These are phyloP conservation scores for Boletellus sp. DNA, from an alignment of 768 basidiomycete species.

Conservation along the genomic window DNA sequence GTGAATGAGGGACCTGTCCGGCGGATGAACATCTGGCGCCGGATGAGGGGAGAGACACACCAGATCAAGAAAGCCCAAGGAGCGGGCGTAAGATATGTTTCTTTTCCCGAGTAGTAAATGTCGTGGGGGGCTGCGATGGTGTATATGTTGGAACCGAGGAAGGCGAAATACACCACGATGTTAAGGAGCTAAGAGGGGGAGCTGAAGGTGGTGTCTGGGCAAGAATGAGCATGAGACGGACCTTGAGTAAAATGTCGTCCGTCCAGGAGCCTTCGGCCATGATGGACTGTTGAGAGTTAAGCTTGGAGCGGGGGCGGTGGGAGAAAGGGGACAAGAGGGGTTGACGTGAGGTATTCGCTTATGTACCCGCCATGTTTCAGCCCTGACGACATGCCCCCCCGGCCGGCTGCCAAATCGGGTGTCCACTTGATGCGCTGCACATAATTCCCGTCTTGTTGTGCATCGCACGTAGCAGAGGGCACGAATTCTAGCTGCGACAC, in stretches of 20 bases:
- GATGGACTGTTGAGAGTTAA: constrained; percentile 15
- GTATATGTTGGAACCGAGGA: constrained; percentile 90
- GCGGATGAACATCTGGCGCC: constrained; percentile 11
- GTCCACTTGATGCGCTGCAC: not conserved
- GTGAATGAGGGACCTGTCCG: constrained; percentile 77
- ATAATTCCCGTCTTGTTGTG: not conserved
- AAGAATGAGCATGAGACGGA: constrained; percentile 19
- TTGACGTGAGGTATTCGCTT: constrained; percentile 14
- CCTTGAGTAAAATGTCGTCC: constrained; percentile 82
- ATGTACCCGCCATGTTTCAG: constrained; percentile 19
- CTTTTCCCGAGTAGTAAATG: constrained; percentile 69
- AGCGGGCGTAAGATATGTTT: constrained; percentile 93
- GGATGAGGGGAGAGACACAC: constrained; percentile 35
- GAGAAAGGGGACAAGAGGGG: constrained; percentile 20
- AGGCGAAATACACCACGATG: constrained; percentile 76
- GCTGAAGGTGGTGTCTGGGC: not conserved
- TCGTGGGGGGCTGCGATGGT: constrained; percentile 72
- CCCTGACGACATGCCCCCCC: constrained; percentile 22
- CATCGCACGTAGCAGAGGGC: no score
- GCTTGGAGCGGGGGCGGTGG: constrained; percentile 4
- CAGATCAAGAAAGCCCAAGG: constrained; percentile 91
- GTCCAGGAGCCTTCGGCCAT: constrained; percentile 63
- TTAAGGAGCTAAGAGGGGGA: constrained; percentile 57
- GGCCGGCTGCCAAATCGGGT: constrained; percentile 10
- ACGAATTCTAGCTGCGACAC: no score